These are phyloP conservation scores for Boletus reticulatus DNA, from an alignment of 768 basidiomycete species.

Conservation along the genomic window DNA sequence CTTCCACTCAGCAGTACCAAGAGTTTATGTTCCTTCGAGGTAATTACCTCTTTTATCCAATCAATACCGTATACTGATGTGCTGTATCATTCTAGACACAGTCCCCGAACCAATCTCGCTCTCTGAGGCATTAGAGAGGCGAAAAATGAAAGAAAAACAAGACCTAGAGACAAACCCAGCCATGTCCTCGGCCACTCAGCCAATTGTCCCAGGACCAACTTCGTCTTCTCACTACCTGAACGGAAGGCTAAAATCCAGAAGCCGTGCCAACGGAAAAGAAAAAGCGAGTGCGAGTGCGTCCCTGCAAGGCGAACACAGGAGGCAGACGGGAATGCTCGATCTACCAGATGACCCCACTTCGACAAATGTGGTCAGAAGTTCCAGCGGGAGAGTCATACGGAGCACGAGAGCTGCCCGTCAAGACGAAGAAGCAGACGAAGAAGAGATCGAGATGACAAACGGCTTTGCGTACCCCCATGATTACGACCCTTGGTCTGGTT, in stretches of 20 bases:
- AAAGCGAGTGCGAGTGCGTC: slow-evolving; percentile 30
- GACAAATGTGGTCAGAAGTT: slow-evolving; percentile 25
- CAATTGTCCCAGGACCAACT: slow-evolving; percentile 24
- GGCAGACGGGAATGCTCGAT: slow-evolving; percentile 17
- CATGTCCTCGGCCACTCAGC: slow-evolving; percentile 36
- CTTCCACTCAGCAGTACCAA: slow-evolving; percentile 57
- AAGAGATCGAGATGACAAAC: slow-evolving; percentile 20
- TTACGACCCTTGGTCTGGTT: slow-evolving; percentile 25
- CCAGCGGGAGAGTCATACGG: slow-evolving; percentile 29
- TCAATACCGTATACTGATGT: slow-evolving; percentile 1
- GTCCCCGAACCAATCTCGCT: slow-evolving; percentile 63
- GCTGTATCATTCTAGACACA: slow-evolving; percentile 45
- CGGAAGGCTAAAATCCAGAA: slow-evolving; percentile 40
- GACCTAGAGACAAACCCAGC: slow-evolving; percentile 61
- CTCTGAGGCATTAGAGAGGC: slow-evolving; percentile 55
- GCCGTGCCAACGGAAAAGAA: slow-evolving; percentile 34
- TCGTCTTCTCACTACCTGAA: slow-evolving; percentile 20
- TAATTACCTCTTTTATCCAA: slow-evolving; percentile 20
- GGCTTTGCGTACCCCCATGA: slow-evolving; percentile 19
- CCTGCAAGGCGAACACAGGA: slow-evolving; percentile 24
- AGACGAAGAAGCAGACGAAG: slow-evolving; percentile 27
- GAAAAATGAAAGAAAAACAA: slow-evolving; percentile 51
- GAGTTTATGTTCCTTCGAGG: slow-evolving; percentile 75
- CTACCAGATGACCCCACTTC: slow-evolving; percentile 18
- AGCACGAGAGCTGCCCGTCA: slow-evolving; percentile 29